Percentiles rank a stretch among this genome's conserved stretches.
Evolutionary conservation across 2,329 filamentous ascomycete species (phyloP).

Genomic region (Colletotrichum eleusines): DNA sequence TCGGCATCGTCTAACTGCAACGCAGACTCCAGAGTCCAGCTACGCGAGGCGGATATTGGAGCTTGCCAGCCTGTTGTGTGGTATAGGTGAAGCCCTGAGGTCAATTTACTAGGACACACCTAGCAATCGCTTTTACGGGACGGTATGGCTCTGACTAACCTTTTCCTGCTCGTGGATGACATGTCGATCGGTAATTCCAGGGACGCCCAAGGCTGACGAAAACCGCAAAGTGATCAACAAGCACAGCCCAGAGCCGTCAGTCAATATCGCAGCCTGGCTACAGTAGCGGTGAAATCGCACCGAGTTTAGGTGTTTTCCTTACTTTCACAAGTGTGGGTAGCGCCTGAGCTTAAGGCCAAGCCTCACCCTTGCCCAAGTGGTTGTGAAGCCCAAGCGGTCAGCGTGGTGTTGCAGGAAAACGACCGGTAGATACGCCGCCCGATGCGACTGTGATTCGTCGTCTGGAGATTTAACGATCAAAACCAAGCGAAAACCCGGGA

Average conservation of each 20-base stretch:
- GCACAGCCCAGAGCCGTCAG: constrained; percentile 14
- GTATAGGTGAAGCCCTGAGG: constrained; percentile 4
- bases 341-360: neutral
- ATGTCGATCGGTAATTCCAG: neutral
- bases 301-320: neutral
- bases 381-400: neutral
- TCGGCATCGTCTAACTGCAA: constrained; percentile 21
- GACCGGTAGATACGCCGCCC: neutral
- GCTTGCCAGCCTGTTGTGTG: constrained; percentile 22
- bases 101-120: constrained; percentile 19
- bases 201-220: constrained; percentile 10
- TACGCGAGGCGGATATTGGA: constrained; percentile 7
- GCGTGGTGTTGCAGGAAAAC: constrained; percentile 1
- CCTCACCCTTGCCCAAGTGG: neutral
- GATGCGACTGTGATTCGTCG: neutral
- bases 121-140: neutral
- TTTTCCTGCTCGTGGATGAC: neutral
- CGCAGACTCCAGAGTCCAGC: constrained; percentile 10
- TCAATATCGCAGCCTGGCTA: neutral
- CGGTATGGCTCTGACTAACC: neutral
- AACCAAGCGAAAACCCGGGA: neutral
- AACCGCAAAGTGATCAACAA: constrained; percentile 12
- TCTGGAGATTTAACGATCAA: neutral
- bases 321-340: neutral
- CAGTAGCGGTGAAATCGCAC: constrained; percentile 9